These are phyloP conservation scores for Xylariaceae sp. DNA, from an alignment of 2,329 filamentous ascomycete genomes.

Conservation along the genomic window DNA sequence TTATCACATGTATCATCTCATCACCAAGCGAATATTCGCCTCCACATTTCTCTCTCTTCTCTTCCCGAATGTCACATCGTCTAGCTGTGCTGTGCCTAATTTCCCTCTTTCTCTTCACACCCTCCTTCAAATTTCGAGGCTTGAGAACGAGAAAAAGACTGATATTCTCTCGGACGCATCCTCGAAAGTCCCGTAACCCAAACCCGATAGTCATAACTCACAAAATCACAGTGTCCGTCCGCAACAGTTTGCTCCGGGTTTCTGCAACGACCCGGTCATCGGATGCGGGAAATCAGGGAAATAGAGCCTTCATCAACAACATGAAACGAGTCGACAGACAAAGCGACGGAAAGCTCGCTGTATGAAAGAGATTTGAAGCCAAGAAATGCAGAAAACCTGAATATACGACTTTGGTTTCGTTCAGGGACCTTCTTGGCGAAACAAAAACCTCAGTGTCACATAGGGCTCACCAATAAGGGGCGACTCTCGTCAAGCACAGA, in stretches of 20 bases:
- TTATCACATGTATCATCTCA: too few relatives aligned
- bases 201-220: not conserved
- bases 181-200: not conserved
- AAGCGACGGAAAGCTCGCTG: not conserved
- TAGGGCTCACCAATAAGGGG: not conserved
- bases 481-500: not conserved
- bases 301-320: not conserved
- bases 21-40: too few relatives aligned
- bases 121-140: not conserved
- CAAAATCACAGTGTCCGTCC: not conserved
- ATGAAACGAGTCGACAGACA: not conserved
- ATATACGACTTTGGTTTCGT: not conserved
- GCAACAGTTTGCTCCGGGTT: conserved; percentile 2
- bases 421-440: not conserved
- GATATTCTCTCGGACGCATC: not conserved
- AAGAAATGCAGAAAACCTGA: not conserved
- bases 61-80: too few relatives aligned
- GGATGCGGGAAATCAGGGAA: not conserved
- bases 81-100: too few relatives aligned
- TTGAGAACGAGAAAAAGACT: not conserved
- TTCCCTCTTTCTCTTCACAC: too few relatives aligned
- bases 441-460: not conserved
- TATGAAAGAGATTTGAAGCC: not conserved
- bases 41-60: too few relatives aligned
- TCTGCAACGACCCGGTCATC: not conserved